Base-by-base conservation (phyloP, 352 stramenopile species). In the Globisporangium paddicum region DNA sequence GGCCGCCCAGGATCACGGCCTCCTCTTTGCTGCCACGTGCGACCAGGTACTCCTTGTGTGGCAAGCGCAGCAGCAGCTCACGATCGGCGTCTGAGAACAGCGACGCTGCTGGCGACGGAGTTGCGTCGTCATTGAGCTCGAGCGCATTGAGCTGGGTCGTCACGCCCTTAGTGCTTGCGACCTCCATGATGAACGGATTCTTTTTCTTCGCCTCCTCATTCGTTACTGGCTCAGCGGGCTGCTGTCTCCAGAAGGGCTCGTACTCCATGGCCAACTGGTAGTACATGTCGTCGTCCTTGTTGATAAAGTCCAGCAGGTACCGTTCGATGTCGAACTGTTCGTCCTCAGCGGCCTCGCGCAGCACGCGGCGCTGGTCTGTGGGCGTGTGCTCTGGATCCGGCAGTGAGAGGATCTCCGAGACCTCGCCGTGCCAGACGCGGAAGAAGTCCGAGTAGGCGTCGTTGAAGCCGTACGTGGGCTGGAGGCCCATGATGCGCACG, bases 321-420 rank as follows among this genome's bases (percentile, higher is more conserved):
- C 97, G 87, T 63, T 98, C 96, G 9, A 87, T 51, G 71, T 98
- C 87, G 75, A 99, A 99, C 41, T 97, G 87, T 35, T 82, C 58
- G 50, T 98, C 77, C 72, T 99, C 97, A 3, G 79, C 81, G 6
- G 77, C 58, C 42, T 96, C 68, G 21, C 95, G 86, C 52, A 96
- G 59, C n/a, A 71, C 59, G 10, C 75, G 60, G 42, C 93, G 87
- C 46, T 95, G 69, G n/a, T 77, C 65, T 8, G 75, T 72, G n/a
- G 77, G 75, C 23, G 77, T 86, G 42, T 82, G 70, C 45, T 98
- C 93, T 1, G 93, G 94, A 42, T 96, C 81, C 28, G 92, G 90
- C 23, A 98, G 72, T 49, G 97, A 94, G n/a, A 99, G 67, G 63
- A 98, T 89, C 50, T 97, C 92, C 25, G 86, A 81, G n/a, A 96